Base-by-base conservation (phyloP, 2,329 filamentous ascomycete genomes). In the Neophaeococcomyces mojaviensis region DNA sequence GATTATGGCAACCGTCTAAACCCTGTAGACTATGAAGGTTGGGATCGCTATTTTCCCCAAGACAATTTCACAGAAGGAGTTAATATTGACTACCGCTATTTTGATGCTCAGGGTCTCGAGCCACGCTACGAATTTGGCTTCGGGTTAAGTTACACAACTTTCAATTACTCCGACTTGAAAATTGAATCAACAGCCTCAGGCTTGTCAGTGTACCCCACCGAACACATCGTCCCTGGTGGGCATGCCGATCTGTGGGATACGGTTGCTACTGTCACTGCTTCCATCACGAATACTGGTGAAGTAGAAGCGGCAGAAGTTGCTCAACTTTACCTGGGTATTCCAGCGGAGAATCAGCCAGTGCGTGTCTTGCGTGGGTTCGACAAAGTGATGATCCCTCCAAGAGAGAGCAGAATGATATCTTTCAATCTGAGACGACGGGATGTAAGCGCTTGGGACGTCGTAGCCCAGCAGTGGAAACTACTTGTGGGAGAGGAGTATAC, bases 21-120 rank as follows among this genome's bases (percentile, higher is more conserved):
- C 0, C 71, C 33, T 9, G 24, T 22, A 4, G 55, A 64, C 19
- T 38, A 43, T 20, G 65, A 58, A 24, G 71, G 74, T 41, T n/a
- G n/a, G n/a, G n/a, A n/a, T n/a, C n/a, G n/a, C n/a, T n/a, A n/a
- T n/a, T 48, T 43, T 26, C 85, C 86, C 3, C 86, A 92, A 58
- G 69, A 80, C 32, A 77, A 87, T 57, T 94, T 88, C 60, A 70
- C 71, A 5, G 86, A 92, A 64, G 86, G 87, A 13, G 72, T 84
- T 43, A 87, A 89, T 63, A 88, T 94, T 38, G 70, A 73, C 55
- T 73, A 73, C 54, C 65, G 68, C 31, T 55, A 59, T 31, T 78
- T 79, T 43, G 76, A 79, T 64, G 69, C 70, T 58, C 62, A 68
- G 55, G 68, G 72, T 55, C 69, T 73, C 46, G 72, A 69, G 7